These are phyloP conservation scores for Acer campestre DNA, from an alignment of 345 rosid species.

Conservation along the genomic window DNA sequence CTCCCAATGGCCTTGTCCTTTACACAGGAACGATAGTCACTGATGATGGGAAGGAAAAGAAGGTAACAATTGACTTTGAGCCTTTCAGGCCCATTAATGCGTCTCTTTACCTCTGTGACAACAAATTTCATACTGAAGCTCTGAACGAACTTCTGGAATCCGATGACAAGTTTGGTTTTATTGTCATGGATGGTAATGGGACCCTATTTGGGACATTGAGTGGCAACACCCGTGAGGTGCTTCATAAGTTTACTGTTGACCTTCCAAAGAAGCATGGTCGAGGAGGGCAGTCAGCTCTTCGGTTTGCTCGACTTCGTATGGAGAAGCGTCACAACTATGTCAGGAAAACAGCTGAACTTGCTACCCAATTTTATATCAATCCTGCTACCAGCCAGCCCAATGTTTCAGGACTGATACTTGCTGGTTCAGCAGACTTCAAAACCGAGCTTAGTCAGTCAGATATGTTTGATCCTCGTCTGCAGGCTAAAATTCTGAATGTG, in stretches of 20 bases:
- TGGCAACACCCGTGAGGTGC: slow-evolving; percentile 71
- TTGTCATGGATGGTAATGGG: slow-evolving; percentile 80
- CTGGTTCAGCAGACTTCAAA: slow-evolving; percentile 80
- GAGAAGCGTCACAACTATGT: slow-evolving; percentile 86
- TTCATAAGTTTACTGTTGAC: slow-evolving; percentile 68
- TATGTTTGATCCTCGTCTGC: slow-evolving; percentile 77
- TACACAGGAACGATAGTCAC: slow-evolving; percentile 71
- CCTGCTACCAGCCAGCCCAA: slow-evolving; percentile 75
- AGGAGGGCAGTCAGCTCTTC: slow-evolving; percentile 80
- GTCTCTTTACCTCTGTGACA: slow-evolving; percentile 70
- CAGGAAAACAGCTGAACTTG: slow-evolving; percentile 76
- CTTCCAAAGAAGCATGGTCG: slow-evolving; percentile 79
- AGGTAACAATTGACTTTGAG: slow-evolving; percentile 74
- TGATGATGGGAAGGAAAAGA: slow-evolving; percentile 78
- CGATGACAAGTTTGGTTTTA: slow-evolving; percentile 78
- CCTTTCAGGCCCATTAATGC: slow-evolving; percentile 78
- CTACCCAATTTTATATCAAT: slow-evolving; percentile 64
- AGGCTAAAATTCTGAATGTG: slow-evolving; percentile 67
- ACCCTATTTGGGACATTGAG: slow-evolving; percentile 76
- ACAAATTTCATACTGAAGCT: slow-evolving; percentile 79
- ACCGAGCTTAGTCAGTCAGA: slow-evolving; percentile 77
- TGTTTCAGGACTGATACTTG: slow-evolving; percentile 64
- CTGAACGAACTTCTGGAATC: slow-evolving; percentile 71
- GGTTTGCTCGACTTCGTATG: slow-evolving; percentile 79
- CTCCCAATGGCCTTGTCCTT: slow-evolving; percentile 71